Percentiles rank a stretch among this genome's conserved stretches.
Conservation (phyloP, 192 early-diverging fungal species). For the Coemansia sp. region DNA sequence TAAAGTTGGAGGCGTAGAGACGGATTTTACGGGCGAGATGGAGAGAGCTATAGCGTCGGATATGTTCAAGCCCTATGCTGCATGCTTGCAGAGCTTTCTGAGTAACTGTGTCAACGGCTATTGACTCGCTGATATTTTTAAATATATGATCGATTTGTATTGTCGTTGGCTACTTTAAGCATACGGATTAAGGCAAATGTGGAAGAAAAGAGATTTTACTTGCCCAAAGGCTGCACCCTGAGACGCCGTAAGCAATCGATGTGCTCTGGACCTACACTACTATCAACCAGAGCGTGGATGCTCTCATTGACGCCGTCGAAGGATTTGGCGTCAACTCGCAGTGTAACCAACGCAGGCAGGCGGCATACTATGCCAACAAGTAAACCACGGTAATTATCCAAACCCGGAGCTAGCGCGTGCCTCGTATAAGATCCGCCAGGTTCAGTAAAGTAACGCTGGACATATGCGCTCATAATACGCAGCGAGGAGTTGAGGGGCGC, state of each 20-base stretch:
- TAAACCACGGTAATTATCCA: neutral
- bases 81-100: neutral
- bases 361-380: neutral
- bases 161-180: too few relatives aligned
- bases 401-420: neutral
- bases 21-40: neutral
- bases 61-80: neutral
- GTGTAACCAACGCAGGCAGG: neutral
- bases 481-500: neutral
- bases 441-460: neutral
- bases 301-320: neutral
- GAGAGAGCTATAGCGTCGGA: neutral
- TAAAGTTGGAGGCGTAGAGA: neutral
- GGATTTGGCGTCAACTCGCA: neutral
- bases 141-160: too few relatives aligned
- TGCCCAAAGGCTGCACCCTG: neutral
- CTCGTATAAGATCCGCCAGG: neutral
- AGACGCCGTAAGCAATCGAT: neutral
- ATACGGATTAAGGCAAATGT: too few relatives aligned
- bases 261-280: neutral
- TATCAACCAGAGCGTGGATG: neutral
- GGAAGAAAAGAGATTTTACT: too few relatives aligned
- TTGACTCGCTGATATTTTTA: too few relatives aligned
- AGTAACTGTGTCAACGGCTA: neutral
- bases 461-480: neutral